Base-by-base conservation (phyloP, 2,329 filamentous ascomycete genomes). In the Apiospora pterosperma region DNA sequence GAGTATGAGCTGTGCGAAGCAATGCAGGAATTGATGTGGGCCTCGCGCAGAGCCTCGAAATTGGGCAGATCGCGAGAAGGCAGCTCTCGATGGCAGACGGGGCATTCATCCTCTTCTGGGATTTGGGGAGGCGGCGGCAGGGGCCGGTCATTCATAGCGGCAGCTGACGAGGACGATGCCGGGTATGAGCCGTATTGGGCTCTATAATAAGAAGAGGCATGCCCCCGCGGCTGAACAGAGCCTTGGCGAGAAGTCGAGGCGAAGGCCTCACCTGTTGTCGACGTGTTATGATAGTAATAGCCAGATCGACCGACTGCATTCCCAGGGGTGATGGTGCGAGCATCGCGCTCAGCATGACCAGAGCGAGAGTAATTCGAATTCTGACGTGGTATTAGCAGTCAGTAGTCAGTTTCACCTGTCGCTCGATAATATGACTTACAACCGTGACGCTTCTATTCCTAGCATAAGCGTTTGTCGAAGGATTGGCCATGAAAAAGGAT, bases 101-200 rank as follows among this genome's bases (percentile, higher is more conserved):
- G 91, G 67, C 92, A 95, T 71, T 92, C 90, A 73, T 94, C 91
- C 72, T 93, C 91, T 74, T 94, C 92, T 6, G 83, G 81, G 71
- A 85, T 82, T 64, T 84, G 85, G 1, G 79, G 82, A 12, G 80
- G 81, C 4, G 78, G 80, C 31, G 74, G 75, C 1, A 75, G 66
- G 8, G 74, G 74, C 23, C 73, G 66, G 52, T 76, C 70, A 55
- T 74, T 70, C 52, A 69, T 68, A 78, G 80, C 41, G 77, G 72
- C 34, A 76, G 78, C 28, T 77, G 79, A 42, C 75, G 79, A 76
- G 2, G 79, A 78, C 4, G 80, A 76, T 11, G 76, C 70, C 2
- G 70, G 67, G 21, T 75, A 74, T n/a, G 39, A 74, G 71, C 8
- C 59, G 8, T 61, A 61, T 16, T 55, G 48, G 25, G 48, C 28